Evolutionary conservation across 352 stramenopile genomes (phyloP).

Genomic region (Phytophthora pluvialis): DNA sequence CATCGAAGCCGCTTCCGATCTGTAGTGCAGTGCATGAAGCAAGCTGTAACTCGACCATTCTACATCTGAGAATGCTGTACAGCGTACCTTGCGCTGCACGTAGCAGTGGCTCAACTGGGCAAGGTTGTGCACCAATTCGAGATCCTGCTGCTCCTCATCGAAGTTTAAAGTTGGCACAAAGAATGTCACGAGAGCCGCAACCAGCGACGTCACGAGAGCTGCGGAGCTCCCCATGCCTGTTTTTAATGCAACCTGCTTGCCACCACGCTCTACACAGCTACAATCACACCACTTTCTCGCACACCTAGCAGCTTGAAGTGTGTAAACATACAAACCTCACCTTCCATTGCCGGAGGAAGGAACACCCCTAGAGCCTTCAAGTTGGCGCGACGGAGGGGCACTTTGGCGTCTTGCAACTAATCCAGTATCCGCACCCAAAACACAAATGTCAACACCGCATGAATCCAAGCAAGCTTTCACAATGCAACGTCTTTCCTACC

Average conservation of each 20-base stretch:
- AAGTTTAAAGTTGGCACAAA: conserved; percentile 66
- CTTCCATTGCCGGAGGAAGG: conserved; percentile 74
- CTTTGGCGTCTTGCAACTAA: conserved; percentile 72
- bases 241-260: conserved; percentile 85
- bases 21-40: conserved; percentile 22
- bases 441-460: background rate
- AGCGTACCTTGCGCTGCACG: conserved; percentile 93
- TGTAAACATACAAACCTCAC: conserved; percentile 21
- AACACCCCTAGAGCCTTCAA: conserved; percentile 85
- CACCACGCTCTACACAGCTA: conserved; percentile 37
- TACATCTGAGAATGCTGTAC: background rate
- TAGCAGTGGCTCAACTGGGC: conserved; percentile 95
- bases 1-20: conserved; percentile 98
- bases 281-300: background rate
- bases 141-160: conserved; percentile 22
- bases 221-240: conserved; percentile 97
- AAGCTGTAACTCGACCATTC: background rate
- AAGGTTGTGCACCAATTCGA: conserved; percentile 93
- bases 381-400: conserved; percentile 64
- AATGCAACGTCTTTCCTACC: conserved; percentile 30
- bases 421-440: background rate
- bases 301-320: background rate
- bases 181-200: conserved; percentile 88
- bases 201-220: conserved; percentile 95
- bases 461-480: conserved; percentile 13